A percentile compares a stretch with the other conserved stretches of the same genome.
phyloP scores from a whole-genome alignment of 2,329 filamentous ascomycete species.

The Phaeosphaeria sp. region DNA sequence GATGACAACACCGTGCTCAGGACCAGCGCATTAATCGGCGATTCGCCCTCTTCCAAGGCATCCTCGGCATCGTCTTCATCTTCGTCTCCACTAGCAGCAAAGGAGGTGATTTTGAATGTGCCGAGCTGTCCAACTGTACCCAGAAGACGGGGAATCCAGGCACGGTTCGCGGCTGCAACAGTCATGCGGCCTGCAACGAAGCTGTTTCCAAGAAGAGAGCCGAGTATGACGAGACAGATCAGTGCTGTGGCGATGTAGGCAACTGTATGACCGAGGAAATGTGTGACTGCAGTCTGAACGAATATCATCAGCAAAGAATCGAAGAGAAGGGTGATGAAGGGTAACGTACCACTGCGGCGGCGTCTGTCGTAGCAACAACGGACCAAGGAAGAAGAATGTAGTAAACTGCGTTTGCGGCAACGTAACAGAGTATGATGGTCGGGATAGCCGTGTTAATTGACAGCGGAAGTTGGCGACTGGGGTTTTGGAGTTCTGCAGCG shows the following conservation, averaged over 20 bases:
- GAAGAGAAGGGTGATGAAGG: not conserved
- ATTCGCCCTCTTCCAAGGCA: constrained; percentile 43
- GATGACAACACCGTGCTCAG: constrained; percentile 51
- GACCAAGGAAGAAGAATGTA: constrained; percentile 69
- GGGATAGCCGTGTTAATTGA: constrained; percentile 69
- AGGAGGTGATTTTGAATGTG: constrained; percentile 25
- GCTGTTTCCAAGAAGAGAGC: constrained; percentile 68
- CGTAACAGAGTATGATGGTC: constrained; percentile 66
- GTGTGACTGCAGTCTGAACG: constrained; percentile 37
- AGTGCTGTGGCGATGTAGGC: constrained; percentile 61
- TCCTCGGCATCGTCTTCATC: constrained; percentile 20
- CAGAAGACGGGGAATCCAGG: constrained; percentile 37
- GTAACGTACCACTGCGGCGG: constrained; percentile 65
- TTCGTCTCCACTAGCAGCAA: constrained; percentile 4
- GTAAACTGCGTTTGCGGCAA: constrained; percentile 67
- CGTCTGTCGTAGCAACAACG: constrained; percentile 65
- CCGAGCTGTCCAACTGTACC: constrained; percentile 41
- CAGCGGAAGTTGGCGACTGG: constrained; percentile 58
- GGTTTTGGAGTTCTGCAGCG: constrained; percentile 44
- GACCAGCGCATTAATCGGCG: constrained; percentile 46
- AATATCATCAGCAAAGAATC: not conserved
- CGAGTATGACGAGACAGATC: constrained; percentile 68
- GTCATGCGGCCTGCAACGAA: constrained; percentile 70
- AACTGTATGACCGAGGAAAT: constrained; percentile 62
- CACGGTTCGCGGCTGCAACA: constrained; percentile 59